A percentile compares a stretch with the other conserved stretches of the same genome.
phyloP scores from a whole-genome alignment of 768 basidiomycete species.

The Guyanaporus albipodus region DNA sequence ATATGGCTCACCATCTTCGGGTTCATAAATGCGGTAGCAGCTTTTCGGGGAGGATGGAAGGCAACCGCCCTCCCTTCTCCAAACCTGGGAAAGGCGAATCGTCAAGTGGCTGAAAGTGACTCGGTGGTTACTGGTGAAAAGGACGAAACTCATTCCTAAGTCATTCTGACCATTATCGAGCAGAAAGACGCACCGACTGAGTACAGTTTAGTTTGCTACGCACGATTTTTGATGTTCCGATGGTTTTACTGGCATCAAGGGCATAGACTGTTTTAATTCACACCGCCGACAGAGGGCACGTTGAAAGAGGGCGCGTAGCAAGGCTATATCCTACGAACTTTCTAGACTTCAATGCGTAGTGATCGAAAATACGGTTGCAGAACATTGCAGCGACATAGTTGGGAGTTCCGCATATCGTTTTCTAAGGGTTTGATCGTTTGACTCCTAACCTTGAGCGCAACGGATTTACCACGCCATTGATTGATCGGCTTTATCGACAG shows the following conservation, averaged over 20 bases:
- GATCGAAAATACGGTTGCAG: no score
- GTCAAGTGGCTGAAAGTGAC: constrained; percentile 2
- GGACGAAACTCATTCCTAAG: constrained; percentile 9
- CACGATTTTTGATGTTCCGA: neutral
- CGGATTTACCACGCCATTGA: neutral
- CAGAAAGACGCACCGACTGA: neutral
- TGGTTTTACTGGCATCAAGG: no score
- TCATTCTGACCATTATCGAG: neutral
- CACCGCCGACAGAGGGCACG: no score
- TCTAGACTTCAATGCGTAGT: no score
- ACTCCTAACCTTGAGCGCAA: no score
- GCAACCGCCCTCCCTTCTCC: constrained; percentile 45
- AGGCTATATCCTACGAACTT: no score
- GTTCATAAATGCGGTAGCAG: constrained; percentile 49
- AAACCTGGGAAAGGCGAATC: neutral
- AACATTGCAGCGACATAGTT: no score
- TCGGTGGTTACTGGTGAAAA: constrained; percentile 7
- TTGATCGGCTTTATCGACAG: neutral
- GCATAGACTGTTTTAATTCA: no score
- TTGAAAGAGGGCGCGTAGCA: no score
- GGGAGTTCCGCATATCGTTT: no score
- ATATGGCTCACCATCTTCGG: constrained; percentile 40
- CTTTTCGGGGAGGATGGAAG: constrained; percentile 69
- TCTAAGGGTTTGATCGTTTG: no score
- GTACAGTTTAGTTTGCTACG: neutral